Evolutionary conservation across 139 green algal species (phyloP).

Genomic region (Pseudopediastrum boryanum): DNA sequence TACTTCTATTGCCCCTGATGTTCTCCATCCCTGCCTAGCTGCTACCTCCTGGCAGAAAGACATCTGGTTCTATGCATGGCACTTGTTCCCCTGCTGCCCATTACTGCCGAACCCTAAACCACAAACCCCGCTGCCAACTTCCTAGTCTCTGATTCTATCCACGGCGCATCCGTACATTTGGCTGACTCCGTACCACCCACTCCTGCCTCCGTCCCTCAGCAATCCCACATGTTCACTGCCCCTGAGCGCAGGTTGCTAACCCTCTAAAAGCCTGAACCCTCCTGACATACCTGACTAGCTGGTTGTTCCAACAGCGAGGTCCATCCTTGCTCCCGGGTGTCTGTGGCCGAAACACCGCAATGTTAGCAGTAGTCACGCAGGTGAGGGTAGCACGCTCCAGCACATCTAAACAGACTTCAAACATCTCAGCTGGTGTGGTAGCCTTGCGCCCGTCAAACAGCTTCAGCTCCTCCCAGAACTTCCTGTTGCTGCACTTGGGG

Average conservation of each 20-base stretch:
- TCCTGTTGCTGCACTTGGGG: conserved; percentile 59
- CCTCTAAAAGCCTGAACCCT: neutral
- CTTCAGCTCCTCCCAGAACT: conserved; percentile 43
- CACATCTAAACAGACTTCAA: conserved; percentile 44
- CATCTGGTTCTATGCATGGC: too few relatives aligned
- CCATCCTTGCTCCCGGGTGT: conserved; percentile 43
- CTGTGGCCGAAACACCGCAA: conserved; percentile 49
- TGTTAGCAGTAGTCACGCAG: conserved; percentile 45
- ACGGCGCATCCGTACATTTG: too few relatives aligned
- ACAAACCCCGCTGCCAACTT: too few relatives aligned
- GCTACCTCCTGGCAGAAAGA: too few relatives aligned
- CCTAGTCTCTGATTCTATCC: too few relatives aligned
- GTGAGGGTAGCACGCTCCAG: conserved; percentile 28
- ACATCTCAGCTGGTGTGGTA: conserved; percentile 47
- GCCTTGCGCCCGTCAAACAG: conserved; percentile 50
- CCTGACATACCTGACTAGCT: conserved; percentile 44
- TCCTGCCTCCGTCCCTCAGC: too few relatives aligned
- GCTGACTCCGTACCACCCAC: too few relatives aligned
- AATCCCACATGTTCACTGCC: too few relatives aligned
- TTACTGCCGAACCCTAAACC: too few relatives aligned
- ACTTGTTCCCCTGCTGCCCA: too few relatives aligned
- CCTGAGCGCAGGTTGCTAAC: neutral
- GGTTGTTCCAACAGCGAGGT: conserved; percentile 57
- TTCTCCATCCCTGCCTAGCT: too few relatives aligned
- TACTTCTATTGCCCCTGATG: too few relatives aligned